Evolutionary conservation across 2,329 filamentous ascomycete species (phyloP), one percentile per base, ranked within the genome.

Genomic region (Neospermospora avenae): DNA sequence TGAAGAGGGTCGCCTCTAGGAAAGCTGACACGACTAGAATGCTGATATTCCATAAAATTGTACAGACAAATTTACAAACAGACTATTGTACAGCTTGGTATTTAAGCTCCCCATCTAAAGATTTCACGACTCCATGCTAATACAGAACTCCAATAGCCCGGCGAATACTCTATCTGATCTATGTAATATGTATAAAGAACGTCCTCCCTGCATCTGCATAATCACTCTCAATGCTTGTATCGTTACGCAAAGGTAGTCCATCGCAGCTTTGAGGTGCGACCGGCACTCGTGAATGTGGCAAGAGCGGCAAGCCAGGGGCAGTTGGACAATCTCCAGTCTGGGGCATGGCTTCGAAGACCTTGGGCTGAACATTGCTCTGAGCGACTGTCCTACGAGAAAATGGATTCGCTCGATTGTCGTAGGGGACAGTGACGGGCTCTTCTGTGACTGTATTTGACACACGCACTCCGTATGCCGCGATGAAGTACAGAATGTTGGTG

Each of bases 401-500:
- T 11, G 48, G n/a, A 4, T 8, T 11, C 28, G 10, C 22, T n/a
- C 11, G 22, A 10, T 37, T 35, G 6, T 16, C 31, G 31, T 51
- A 37, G n/a, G 18, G 22, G 6, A 18, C 48, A 8, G 35, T 18
- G 31, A 31, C 48, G 35, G 51, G 51, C 22, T 54, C 34, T 28
- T 54, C 22, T 3, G 41, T 18, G 8, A 42, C 24, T 54, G 51
- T 39, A 13, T 42, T 54, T 4, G 20, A 28, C 16, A 18, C n/a
- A 10, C 51, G 51, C 5, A 42, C 51, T 25, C 51, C 51, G 35
- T 54, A 54, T 6, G 20, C 51, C 39, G 51, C 51, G 10, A 42
- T 42, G 14, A 41, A 54, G 24, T 54, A 54, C 13, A 54, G 51
- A 20, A 54, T 54, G 4, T 54, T 54, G n/a, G 51, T 28, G 35